phyloP scores from a whole-genome alignment of 2,329 filamentous ascomycete species.

The Emydomyces testavorans region DNA sequence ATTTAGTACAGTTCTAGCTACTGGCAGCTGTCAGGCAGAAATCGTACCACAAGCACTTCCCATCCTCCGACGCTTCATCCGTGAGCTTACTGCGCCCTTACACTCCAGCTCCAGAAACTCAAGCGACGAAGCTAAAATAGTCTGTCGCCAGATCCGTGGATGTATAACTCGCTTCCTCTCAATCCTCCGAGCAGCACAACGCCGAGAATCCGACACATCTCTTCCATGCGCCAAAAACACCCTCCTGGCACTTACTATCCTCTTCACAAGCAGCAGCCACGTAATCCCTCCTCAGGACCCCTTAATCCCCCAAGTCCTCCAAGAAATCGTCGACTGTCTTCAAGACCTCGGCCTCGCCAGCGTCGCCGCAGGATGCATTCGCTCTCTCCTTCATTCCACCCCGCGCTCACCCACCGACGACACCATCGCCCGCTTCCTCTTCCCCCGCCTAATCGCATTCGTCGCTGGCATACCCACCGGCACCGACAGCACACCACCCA shows the following conservation, averaged over 20 bases:
- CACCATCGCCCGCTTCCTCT: constrained; percentile 59
- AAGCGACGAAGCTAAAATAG: constrained; percentile 32
- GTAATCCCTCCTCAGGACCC: constrained; percentile 63
- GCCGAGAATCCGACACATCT: constrained; percentile 54
- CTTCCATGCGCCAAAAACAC: constrained; percentile 87
- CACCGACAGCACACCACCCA: constrained; percentile 48
- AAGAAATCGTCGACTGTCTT: constrained; percentile 76
- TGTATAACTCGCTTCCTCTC: constrained; percentile 72
- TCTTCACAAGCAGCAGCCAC: constrained; percentile 70
- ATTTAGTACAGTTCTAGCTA: constrained; percentile 83
- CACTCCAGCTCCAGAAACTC: constrained; percentile 26
- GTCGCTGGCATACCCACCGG: constrained; percentile 43
- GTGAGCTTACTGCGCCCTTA: constrained; percentile 50
- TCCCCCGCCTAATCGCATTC: constrained; percentile 67
- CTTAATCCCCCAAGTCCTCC: constrained; percentile 60
- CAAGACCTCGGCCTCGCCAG: constrained; percentile 51
- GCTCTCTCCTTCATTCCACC: constrained; percentile 59
- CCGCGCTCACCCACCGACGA: constrained; percentile 55
- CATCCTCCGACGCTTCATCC: constrained; percentile 82
- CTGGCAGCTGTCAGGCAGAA: constrained; percentile 71
- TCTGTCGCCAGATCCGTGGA: constrained; percentile 64
- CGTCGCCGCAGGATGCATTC: constrained; percentile 79
- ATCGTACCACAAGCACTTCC: constrained; percentile 84
- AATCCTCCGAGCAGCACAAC: constrained; percentile 46
- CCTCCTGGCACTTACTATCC: constrained; percentile 73